Evolutionary conservation across 148 eudicot genomes (phyloP).

Genomic region (Beta vulgaris): DNA sequence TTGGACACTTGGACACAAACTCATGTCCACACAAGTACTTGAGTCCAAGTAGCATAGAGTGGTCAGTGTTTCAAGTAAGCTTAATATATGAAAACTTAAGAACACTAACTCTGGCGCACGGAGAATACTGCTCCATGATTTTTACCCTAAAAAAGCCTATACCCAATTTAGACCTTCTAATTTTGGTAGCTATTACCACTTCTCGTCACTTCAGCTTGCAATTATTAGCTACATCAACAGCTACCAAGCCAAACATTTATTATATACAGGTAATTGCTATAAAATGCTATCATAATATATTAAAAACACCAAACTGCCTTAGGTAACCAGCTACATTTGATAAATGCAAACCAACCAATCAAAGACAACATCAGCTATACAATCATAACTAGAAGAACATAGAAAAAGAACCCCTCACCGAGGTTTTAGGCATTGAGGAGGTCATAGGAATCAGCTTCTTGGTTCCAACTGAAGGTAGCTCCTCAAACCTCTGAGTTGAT

Average conservation of each 20-base stretch:
- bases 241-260: neutral
- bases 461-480: slow-evolving; percentile 70
- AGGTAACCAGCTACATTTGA: neutral
- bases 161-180: neutral
- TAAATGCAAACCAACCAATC: neutral
- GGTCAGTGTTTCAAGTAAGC: neutral
- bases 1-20: no score
- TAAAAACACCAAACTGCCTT: neutral
- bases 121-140: neutral
- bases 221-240: neutral
- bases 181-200: neutral
- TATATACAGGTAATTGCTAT: no score
- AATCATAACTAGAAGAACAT: slow-evolving; percentile 2
- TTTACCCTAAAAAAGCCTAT: neutral
- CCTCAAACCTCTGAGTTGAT: slow-evolving; percentile 72
- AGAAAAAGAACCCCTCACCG: slow-evolving; percentile 38
- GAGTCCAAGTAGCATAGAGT: no score
- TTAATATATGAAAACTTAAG: neutral
- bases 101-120: neutral
- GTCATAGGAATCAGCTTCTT: slow-evolving; percentile 83
- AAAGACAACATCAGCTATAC: neutral
- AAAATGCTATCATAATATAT: neutral
- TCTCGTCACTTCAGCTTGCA: neutral
- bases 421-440: slow-evolving; percentile 57
- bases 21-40: no score